Evolutionary conservation across 441 rosid species (phyloP), one percentile per base, ranked within the genome.

Genomic region (Populus hybrid): DNA sequence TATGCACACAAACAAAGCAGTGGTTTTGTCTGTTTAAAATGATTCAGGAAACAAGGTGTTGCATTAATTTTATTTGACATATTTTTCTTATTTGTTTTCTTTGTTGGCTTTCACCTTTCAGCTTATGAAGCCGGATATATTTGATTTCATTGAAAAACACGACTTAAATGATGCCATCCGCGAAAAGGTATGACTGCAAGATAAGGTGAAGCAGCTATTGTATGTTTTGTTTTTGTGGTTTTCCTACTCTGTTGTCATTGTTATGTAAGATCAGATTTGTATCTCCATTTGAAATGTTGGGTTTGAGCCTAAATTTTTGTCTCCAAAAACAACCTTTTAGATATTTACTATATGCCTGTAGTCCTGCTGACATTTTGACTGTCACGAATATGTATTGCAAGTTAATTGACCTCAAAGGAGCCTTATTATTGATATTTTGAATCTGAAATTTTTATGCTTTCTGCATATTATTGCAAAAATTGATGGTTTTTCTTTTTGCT

Each of bases 91-190:
- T 63, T 42, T 76, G 71, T 33, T 66, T 79, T 53, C 45, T n/a
- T 70, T 59, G 29, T 2, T 36, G 68, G 35, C 33, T 74, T 79
- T 71, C 77, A 76, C 56, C 81, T 84, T 88, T 82, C 97, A 97
- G 99, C 98, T 97, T 82, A 84, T 93, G 97, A 97, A 90, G 83
- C 99, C 98, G 14, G 93, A 89, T 76, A 81, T 92, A 79, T 97
- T 94, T 79, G 92, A 90, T 81, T 92, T 94, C 87, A 83, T 94
- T 72, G 99, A 97, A 87, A 93, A 88, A 75, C 92, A 94, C 87
- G 82, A 78, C 88, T 85, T 97, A 74, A 97, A 93, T 73, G 99
- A 93, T 82, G 89, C 90, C 18, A 84, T 93, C n/a, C n/a, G n/a
- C n/a, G n/a, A n/a, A n/a, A n/a, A n/a, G n/a, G n/a, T n/a, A n/a